A percentile compares a stretch with the other conserved stretches of the same genome.
These are phyloP conservation scores for Pythium coloratum DNA, from an alignment of 352 stramenopile genomes.

Conservation along the genomic window DNA sequence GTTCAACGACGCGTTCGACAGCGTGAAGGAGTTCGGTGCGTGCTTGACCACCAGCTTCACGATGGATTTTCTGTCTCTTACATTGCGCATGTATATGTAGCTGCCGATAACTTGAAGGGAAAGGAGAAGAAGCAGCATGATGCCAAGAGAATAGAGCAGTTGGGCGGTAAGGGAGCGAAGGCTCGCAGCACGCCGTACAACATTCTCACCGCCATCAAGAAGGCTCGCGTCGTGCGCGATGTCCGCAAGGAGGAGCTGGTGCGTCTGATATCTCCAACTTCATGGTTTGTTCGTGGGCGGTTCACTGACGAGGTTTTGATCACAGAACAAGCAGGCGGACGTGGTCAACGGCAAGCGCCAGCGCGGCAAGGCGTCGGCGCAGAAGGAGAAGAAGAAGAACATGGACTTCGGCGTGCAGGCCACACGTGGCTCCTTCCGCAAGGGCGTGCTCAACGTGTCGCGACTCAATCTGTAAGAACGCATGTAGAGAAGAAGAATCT, in stretches of 20 bases:
- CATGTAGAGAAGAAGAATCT: background rate
- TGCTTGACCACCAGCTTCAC: slow-evolving; percentile 2
- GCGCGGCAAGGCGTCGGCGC: slow-evolving; percentile 37
- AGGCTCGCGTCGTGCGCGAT: slow-evolving; percentile 52
- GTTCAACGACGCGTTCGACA: slow-evolving; percentile 72
- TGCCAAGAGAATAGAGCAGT: slow-evolving; percentile 65
- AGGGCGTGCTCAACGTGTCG: slow-evolving; percentile 73
- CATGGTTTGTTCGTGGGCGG: background rate
- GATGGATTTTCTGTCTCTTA: slow-evolving; percentile 5
- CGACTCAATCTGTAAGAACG: slow-evolving; percentile 27
- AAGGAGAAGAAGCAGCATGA: slow-evolving; percentile 82
- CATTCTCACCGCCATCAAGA: slow-evolving; percentile 72
- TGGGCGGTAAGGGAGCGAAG: slow-evolving; percentile 63
- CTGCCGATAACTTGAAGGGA: slow-evolving; percentile 54
- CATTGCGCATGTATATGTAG: slow-evolving; percentile 16
- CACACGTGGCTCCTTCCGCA: slow-evolving; percentile 73
- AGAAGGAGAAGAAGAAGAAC: slow-evolving; percentile 64
- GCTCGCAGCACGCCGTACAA: slow-evolving; percentile 69
- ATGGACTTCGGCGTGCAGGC: slow-evolving; percentile 75
- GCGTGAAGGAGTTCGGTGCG: slow-evolving; percentile 71
- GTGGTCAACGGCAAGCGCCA: slow-evolving; percentile 74
- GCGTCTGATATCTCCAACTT: slow-evolving; percentile 2
- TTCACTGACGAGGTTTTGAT: background rate
- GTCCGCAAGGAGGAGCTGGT: slow-evolving; percentile 61
- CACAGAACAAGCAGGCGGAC: slow-evolving; percentile 63